Conservation (phyloP, 345 rosid species). For the Boechera divaricarpa region DNA sequence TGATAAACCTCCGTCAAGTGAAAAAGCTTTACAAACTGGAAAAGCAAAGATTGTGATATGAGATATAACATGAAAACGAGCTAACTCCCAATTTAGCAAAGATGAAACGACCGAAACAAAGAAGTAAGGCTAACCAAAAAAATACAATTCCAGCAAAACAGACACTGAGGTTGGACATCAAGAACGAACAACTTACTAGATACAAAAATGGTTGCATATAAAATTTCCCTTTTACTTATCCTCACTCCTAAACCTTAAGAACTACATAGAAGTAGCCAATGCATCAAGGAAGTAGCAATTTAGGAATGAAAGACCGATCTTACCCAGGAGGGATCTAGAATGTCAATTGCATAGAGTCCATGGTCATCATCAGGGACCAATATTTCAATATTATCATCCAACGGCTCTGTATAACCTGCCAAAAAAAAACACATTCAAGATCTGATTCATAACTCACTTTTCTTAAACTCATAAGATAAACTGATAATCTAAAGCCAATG, state of each 20-base stretch:
- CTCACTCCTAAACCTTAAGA: background rate
- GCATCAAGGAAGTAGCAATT: background rate
- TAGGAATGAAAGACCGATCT: slow-evolving; percentile 26
- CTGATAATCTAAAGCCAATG: background rate
- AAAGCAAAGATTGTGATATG: slow-evolving; percentile 28
- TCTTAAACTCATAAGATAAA: background rate
- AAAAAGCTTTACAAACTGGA: slow-evolving; percentile 67
- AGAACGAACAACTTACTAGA: background rate
- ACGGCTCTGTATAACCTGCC: slow-evolving; percentile 79
- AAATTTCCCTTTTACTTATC: background rate
- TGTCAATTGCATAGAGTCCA: slow-evolving; percentile 85
- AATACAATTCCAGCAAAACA: background rate
- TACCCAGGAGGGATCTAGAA: slow-evolving; percentile 85
- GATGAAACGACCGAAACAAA: background rate
- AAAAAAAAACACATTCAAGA: slow-evolving; percentile 26
- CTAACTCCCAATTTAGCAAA: background rate
- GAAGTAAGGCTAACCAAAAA: background rate
- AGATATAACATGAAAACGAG: slow-evolving; percentile 13
- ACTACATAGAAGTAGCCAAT: background rate
- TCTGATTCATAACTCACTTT: slow-evolving; percentile 9
- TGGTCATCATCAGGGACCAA: slow-evolving; percentile 85
- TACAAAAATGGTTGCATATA: background rate
- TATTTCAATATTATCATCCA: slow-evolving; percentile 64
- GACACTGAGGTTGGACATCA: background rate
- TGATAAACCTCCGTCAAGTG: slow-evolving; percentile 75